Conservation (phyloP, 192 early-diverging fungal species). For the Coemansia sp. region DNA sequence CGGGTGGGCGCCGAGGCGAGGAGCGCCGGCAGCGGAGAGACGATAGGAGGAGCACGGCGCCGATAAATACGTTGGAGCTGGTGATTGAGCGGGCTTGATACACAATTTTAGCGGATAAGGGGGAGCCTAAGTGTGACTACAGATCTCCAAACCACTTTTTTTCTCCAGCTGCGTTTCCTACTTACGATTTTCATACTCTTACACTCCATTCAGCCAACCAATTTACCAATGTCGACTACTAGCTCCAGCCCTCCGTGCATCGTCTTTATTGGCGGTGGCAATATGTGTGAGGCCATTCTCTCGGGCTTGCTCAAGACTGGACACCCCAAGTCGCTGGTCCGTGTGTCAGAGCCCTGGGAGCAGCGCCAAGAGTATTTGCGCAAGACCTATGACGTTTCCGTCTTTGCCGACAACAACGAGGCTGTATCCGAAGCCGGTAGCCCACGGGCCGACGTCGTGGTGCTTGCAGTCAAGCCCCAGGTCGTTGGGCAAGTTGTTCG, state of each 20-base stretch:
- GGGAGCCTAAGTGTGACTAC: neutral
- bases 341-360: constrained; percentile 77
- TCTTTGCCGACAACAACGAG: constrained; percentile 60
- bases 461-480: constrained; percentile 92
- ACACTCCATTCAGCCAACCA: neutral
- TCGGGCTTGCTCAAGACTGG: constrained; percentile 80
- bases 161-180: neutral
- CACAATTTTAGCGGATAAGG: constrained; percentile 5
- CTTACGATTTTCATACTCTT: neutral
- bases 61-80: neutral
- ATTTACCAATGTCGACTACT: constrained; percentile 4
- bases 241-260: constrained; percentile 31
- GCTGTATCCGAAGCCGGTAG: constrained; percentile 55
- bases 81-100: neutral
- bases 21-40: neutral
- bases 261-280: constrained; percentile 86
- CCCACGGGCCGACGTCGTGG: constrained; percentile 61
- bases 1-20: neutral
- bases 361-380: constrained; percentile 64
- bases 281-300: constrained; percentile 93
- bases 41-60: neutral
- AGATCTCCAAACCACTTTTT: neutral
- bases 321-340: constrained; percentile 64
- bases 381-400: constrained; percentile 61
- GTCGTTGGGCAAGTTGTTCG: constrained; percentile 70